Evolutionary conservation across 805 yeast genomes (phyloP).

Genomic region (Starmerella bombicola): DNA sequence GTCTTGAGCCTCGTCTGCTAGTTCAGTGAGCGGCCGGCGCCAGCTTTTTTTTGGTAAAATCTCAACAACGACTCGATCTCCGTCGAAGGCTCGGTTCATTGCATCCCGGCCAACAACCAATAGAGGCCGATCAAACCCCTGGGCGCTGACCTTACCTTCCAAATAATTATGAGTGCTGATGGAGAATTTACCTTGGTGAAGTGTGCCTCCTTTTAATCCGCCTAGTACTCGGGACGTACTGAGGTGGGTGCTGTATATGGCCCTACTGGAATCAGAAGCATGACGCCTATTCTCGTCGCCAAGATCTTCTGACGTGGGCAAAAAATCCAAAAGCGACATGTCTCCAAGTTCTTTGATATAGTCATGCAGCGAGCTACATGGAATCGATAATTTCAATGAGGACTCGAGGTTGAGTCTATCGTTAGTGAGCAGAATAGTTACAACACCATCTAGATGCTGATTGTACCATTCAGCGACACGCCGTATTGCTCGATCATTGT

Average conservation of each 20-base stretch:
- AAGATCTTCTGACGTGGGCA: conserved; percentile 42
- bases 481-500: conserved; percentile 85
- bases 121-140: conserved; percentile 68
- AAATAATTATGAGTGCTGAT: conserved; percentile 77
- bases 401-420: conserved; percentile 54
- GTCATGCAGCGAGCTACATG: conserved; percentile 47
- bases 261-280: conserved; percentile 32
- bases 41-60: conserved; percentile 73
- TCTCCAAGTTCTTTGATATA: conserved; percentile 55
- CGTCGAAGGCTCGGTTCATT: conserved; percentile 81
- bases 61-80: conserved; percentile 86
- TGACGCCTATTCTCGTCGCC: conserved; percentile 33
- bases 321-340: conserved; percentile 53
- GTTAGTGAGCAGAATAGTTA: conserved; percentile 46
- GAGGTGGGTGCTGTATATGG: conserved; percentile 64
- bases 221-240: conserved; percentile 75
- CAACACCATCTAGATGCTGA: conserved; percentile 40
- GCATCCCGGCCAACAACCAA: conserved; percentile 70
- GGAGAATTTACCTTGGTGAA: conserved; percentile 72
- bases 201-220: conserved; percentile 74
- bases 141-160: conserved; percentile 68
- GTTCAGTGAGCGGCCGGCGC: conserved; percentile 72
- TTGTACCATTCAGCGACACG: conserved; percentile 59
- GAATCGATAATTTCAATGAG: conserved; percentile 43
- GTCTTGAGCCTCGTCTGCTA: conserved; percentile 54